Evolutionary conservation across 306 rosid genomes (phyloP), one percentile per base, ranked within the genome.

Genomic region (Vicia sativa): DNA sequence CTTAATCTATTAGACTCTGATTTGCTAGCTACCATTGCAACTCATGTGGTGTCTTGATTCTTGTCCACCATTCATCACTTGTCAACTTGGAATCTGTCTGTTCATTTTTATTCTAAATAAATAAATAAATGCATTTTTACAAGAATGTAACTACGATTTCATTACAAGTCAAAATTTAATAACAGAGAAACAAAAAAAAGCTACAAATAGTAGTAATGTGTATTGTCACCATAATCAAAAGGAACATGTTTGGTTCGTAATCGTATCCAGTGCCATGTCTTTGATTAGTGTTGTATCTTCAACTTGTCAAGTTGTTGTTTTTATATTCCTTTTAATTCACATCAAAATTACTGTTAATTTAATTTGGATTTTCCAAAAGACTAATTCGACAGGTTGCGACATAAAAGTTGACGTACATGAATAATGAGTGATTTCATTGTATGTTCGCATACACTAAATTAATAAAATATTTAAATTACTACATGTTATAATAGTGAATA

Each of bases 11-110:
- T 12, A 45, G 37, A 71, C 19, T 45, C 23, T 56, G 64, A 6
- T 71, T 77, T 65, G 64, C 62, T 77, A 44, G 64, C 62, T 77
- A 44, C 31, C 69, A 39, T 77, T 26, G 41, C 69, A 39, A 45
- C 68, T n/a, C 62, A 23, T 65, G 28, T 70, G 21, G 28, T 62
- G 41, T 65, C 18, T 56, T 56, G 69, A 65, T 38, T 71, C 62
- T 26, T 38, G 21, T 46, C 13, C 4, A 15, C 21, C 73, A 77
- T 31, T 62, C 58, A 59, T 52, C 53, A 71, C 59, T 9, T 19
- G 53, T 48, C 74, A 57, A 26, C 65, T 71, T 28, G 18, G 56
- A 44, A 13, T 31, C 63, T 35, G 38, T 26, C 16, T 54, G 4
- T 29, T 55, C 65, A 43, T 54, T 43, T 21, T 0, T 73, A 53